Percentiles rank a stretch among this genome's conserved stretches.
Evolutionary conservation across 169 alveolate genomes (phyloP).

Genomic region (Theileria luwenshuni): DNA sequence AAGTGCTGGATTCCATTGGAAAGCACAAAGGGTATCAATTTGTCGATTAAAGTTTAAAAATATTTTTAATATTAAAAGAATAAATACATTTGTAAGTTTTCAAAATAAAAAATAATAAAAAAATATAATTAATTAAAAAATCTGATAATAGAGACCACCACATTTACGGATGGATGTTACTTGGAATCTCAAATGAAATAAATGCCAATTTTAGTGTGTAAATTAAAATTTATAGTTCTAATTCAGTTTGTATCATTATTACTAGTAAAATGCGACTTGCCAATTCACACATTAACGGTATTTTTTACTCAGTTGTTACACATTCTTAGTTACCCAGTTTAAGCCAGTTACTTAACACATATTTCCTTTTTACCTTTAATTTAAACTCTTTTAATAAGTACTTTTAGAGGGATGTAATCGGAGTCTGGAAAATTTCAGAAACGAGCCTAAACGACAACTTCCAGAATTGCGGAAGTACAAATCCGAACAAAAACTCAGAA

Average conservation of each 20-base stretch:
- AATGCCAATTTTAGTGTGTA: conserved; percentile 13
- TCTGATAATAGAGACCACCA: too few relatives aligned
- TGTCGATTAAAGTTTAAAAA: too few relatives aligned
- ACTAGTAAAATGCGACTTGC: background rate
- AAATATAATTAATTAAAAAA: too few relatives aligned
- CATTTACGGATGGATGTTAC: too few relatives aligned
- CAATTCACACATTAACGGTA: conserved; percentile 22
- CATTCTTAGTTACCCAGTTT: background rate
- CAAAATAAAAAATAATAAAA: too few relatives aligned
- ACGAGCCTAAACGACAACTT: conserved; percentile 22
- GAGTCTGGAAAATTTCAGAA: conserved; percentile 54
- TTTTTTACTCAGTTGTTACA: background rate
- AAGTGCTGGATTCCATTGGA: background rate
- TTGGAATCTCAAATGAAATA: too few relatives aligned
- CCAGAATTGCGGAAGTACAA: conserved; percentile 58
- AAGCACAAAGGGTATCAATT: too few relatives aligned
- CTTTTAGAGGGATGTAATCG: conserved; percentile 56
- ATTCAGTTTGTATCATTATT: background rate
- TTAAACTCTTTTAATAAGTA: background rate
- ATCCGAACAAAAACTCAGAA: conserved; percentile 52
- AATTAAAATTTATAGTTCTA: background rate
- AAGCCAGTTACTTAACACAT: background rate
- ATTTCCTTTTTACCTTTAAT: too few relatives aligned
- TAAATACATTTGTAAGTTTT: too few relatives aligned
- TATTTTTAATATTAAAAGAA: too few relatives aligned